Base-by-base conservation (phyloP, 2,329 filamentous ascomycete genomes). In the Sclerotinia subarctica region DNA sequence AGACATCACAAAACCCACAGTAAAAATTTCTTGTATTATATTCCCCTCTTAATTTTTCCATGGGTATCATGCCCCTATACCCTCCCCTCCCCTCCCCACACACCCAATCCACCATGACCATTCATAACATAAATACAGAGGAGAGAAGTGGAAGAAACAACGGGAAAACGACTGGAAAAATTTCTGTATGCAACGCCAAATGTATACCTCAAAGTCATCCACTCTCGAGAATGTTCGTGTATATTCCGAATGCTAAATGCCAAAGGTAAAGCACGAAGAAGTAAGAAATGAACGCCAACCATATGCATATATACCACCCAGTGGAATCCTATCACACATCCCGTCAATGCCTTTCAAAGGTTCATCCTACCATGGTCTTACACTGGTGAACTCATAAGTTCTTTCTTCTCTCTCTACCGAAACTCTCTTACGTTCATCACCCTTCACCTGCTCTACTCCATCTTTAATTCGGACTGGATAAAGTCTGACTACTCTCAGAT, bases 401-500 rank as follows among this genome's bases (percentile, higher is more conserved):
- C 58, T 35, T 56, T 56, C 44, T 38, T 49, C 46, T 35, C 58
- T 46, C 44, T 35, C 19, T 35, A 47, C 21, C 13, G 19, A 2
- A 49, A 56, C 32, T 19, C 24, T 24, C 10, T 15, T 52, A 15
- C 21, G 49, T n/a, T 19, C 35, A 26, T 32, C n/a, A 17, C 35
- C 21, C 3, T 35, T 10, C 4, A 35, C 8, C 8, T 32, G 29
- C 29, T 21, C 52, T 2, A 35, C 10, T 19, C 19, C 44, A 17
- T 15, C 19, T 15, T 67, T 42, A 67, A 64, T 67, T 67, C 1
- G 66, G 66, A n/a, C 52, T 58, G 7, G 59, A 65, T 24, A 68
- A 58, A 38, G 66, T 68, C 32, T 68, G 66, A 65, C 66, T 68
- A 29, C 58, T 64, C 46, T 68, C 66, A 29, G 42, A 49, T 26